Conservation (phyloP, 352 stramenopile genomes). For the Ophiocytium majus region DNA sequence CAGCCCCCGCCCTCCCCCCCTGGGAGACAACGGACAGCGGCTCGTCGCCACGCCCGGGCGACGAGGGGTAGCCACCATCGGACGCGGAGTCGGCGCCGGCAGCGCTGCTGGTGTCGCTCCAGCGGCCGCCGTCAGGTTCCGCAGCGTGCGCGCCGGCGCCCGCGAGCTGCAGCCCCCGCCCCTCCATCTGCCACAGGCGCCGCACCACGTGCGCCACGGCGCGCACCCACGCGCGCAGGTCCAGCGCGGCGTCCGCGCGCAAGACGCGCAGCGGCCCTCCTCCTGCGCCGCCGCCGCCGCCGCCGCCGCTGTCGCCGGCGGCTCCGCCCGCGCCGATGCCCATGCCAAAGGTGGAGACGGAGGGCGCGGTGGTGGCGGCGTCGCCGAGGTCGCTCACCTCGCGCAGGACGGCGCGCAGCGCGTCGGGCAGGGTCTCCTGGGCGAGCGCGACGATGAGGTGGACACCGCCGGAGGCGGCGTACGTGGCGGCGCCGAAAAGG, state of each 20-base stretch:
- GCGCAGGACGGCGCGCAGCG: not conserved
- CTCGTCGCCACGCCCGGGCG: too few relatives aligned
- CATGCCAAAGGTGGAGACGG: conserved; percentile 11
- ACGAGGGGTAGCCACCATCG: too few relatives aligned
- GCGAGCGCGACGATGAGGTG: not conserved
- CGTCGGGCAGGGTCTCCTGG: not conserved
- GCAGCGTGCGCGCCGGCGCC: not conserved
- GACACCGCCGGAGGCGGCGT: not conserved
- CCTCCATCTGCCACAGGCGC: conserved; percentile 46
- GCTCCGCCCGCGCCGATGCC: not conserved
- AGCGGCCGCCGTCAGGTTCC: not conserved
- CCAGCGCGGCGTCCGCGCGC: conserved; percentile 1
- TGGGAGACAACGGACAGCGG: too few relatives aligned
- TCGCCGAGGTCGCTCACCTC: conserved; percentile 1
- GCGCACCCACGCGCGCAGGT: conserved; percentile 24
- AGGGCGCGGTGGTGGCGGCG: not conserved
- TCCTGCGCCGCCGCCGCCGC: too few relatives aligned
- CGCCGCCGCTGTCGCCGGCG: too few relatives aligned
- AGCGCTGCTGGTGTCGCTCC: too few relatives aligned
- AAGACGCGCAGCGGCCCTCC: too few relatives aligned
- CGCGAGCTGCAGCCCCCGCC: not conserved
- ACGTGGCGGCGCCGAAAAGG: not conserved
- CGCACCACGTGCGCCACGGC: conserved; percentile 49
- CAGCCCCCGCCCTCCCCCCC: too few relatives aligned
- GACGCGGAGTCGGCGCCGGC: too few relatives aligned